Base-by-base conservation (phyloP, 2,329 filamentous ascomycete species). In the Stemphylium lycopersici region DNA sequence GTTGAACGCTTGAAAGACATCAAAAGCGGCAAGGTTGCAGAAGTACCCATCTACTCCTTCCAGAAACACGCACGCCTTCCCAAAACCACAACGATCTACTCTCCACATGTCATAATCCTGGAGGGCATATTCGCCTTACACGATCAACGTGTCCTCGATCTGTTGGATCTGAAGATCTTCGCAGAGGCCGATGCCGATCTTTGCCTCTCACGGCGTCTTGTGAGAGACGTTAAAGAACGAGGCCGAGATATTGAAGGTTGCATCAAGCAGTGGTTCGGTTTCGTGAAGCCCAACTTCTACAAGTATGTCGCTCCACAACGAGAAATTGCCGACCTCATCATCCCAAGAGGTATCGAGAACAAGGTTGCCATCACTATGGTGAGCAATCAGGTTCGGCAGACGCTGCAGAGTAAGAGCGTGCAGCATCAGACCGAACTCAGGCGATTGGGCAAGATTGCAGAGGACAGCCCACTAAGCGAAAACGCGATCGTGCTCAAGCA, bases 231-330 rank as follows among this genome's bases (percentile, higher is more conserved):
- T 18, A 86, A 86, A 66, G 91, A 96, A 67, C 87, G 95, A 68
- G 93, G 90, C 3, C 85, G 95, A 70, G 93, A 96, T 69, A 90
- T 98, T 52, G 90, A 97, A 71, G 95, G 95, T 36, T 93, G 93
- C 69, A 93, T 99, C 74, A 98, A 98, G 76, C 95, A 99, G 75
- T 99, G 95, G 95, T 97, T 98, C 73, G 80, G 80, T 10, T 99
- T 90, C 72, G 95, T 99, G 38, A 99, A 99, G 77, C 95, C 95
- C 3, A 98, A 98, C 70, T 98, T 96, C 68, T 90, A 93, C 74
- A 91, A 89, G 82, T 98, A 86, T 70, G 95, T 99, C 52, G 89
- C 96, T 59, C 95, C 95, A 31, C 95, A 99, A 74, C 84, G 92
- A 50, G 89, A 92, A 64, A 87, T 93, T 42, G 92, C 92, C 83